Evolutionary conservation across 179 eudicot species (phyloP), one percentile per base, ranked within the genome.

Genomic region (Beta corolliflora): DNA sequence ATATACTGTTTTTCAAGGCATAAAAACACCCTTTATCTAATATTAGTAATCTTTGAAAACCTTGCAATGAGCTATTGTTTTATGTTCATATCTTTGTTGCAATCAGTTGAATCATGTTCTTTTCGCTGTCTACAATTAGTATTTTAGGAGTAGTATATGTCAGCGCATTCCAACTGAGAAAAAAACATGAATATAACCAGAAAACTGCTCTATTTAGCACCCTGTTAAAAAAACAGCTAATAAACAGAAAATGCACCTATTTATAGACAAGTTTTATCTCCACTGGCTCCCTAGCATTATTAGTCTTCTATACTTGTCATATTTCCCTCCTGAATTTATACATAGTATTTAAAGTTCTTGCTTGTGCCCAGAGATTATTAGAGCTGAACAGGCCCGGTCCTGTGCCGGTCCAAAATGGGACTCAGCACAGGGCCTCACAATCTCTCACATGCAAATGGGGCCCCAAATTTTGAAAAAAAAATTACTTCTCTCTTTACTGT

Each of bases 61-160:
- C 52, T 44, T 44, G n/a, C 7, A 73, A 12, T 14, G 12, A 73
- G 25, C 14, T 61, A 1, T 29, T 3, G 0, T 56, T 36, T 29
- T 9, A 7, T 29, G 21, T 36, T 31, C n/a, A 52, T 29, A 23
- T 54, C n/a, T 45, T 74, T 36, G 25, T 56, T 55, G 50, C 4
- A 36, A 31, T 55, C 29, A 74, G 65, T 74, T 74, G 65, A 74
- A 36, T 36, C 65, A 74, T 56, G 77, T 31, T 74, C 77, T 31
- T 73, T 50, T 77, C 21, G 45, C 79, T 77, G 15, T 23, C 69
- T 80, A n/a, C 76, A n/a, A 58, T 46, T 79, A 31, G 16, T 21
- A 2, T 46, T 58, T 23, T 25, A 63, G n/a, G 63, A 29, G 41
- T 73, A 63, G n/a, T n/a, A n/a, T 46, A n/a, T 61, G 55, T 75